Evolutionary conservation across 73 alveolate species (phyloP), one percentile per base, ranked within the genome.

Genomic region (Paramecium sexaurelia): DNA sequence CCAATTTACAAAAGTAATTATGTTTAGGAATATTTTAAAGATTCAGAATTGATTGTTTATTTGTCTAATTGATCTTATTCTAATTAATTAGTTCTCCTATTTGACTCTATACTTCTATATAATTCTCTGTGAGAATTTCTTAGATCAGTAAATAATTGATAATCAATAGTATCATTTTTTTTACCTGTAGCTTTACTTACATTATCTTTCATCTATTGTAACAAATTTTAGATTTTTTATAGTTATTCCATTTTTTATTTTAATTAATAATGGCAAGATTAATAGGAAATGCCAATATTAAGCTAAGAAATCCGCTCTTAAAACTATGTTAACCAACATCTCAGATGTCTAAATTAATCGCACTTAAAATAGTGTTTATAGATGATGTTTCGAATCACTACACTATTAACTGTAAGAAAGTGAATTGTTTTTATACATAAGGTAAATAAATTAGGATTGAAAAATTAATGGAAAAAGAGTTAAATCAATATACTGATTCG

Each of bases 61-160:
- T 43, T 37, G 20, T 78, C 90, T 6, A 78, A 24, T 45, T 41
- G 7, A 40, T 78, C 90, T 78, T 78, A 41, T 43, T 78, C 90
- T 5, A 37, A 29, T 43, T 78, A 33, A 78, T 78, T 78, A n/a
- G 41, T 20, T 3, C 55, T 27, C 29, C 90, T 37, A 78, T 78
- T 78, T 19, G 33, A 20, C 24, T 78, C 90, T 11, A 78, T 39
- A 41, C 75, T 78, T 40, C 33, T 17, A 43, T 78, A 78, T 19
- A 78, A 7, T 43, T 78, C 90, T 40, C 90, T n/a, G 41, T 78
- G 90, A n/a, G 75, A 13, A 41, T 43, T 78, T 27, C 90, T 78
- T 33, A 78, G 41, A 29, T 78, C 90, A 39, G 39, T 78, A 17
- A 78, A 45, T 7, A 78, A 45, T 78, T 45, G 11, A 41, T 26